phyloP scores from a whole-genome alignment of 352 stramenopile genomes.

The Thalassiosira livingstoniorum region DNA sequence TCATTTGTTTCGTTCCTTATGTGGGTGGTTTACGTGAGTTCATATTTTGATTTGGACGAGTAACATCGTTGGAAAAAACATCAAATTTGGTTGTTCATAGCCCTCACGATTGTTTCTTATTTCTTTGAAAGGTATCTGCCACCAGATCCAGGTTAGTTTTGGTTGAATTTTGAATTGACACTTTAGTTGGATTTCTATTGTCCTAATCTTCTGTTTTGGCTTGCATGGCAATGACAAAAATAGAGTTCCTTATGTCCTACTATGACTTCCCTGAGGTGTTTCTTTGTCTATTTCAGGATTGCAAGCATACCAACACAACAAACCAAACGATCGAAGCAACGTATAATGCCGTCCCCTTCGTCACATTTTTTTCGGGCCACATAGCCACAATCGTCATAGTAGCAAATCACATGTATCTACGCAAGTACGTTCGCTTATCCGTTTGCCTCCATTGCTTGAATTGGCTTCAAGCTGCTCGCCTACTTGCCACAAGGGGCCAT shows the following conservation, averaged over 20 bases:
- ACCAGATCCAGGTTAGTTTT: constrained; percentile 49
- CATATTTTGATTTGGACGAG: neutral
- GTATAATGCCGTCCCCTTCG: constrained; percentile 29
- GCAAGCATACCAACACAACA: neutral
- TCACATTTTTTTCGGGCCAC: constrained; percentile 50
- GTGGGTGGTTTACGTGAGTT: constrained; percentile 62
- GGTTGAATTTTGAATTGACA: no score
- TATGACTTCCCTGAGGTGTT: constrained; percentile 67
- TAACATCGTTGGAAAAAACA: neutral
- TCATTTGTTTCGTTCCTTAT: constrained; percentile 51
- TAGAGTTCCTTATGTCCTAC: constrained; percentile 44
- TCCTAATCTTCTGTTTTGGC: no score
- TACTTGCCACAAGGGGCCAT: constrained; percentile 67
- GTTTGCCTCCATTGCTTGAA: constrained; percentile 62
- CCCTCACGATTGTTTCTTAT: neutral
- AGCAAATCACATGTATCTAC: constrained; percentile 63
- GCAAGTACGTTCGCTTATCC: constrained; percentile 22
- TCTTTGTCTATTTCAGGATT: constrained; percentile 49
- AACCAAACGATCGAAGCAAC: constrained; percentile 30
- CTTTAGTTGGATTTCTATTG: no score
- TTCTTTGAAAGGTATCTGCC: constrained; percentile 51
- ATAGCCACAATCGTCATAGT: constrained; percentile 54
- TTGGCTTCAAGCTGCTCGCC: constrained; percentile 53
- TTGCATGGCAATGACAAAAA: no score
- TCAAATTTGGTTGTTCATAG: neutral